phyloP scores from a whole-genome alignment of 257 asterid species.

The Nyctanthes arbortristis region DNA sequence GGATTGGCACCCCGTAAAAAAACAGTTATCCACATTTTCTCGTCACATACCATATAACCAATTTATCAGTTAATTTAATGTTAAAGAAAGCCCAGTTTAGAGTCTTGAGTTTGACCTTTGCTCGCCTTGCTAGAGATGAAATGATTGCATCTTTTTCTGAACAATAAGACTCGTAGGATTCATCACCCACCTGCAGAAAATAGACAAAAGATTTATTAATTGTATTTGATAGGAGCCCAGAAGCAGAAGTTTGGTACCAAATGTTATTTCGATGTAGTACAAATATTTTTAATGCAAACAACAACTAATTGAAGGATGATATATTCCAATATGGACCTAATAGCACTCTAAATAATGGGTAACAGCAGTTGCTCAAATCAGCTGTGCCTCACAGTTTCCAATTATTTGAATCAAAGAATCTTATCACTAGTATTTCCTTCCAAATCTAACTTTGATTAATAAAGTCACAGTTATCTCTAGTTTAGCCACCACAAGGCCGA shows the following conservation, averaged over 20 bases:
- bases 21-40: not conserved
- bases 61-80: not conserved
- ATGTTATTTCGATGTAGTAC: not conserved
- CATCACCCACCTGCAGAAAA: slow-evolving; percentile 80
- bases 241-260: not conserved
- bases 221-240: not conserved
- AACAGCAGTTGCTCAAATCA: not conserved
- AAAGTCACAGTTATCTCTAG: not conserved
- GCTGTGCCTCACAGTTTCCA: not conserved
- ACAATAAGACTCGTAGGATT: slow-evolving; percentile 73
- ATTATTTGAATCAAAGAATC: not conserved
- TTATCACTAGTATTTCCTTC: not conserved
- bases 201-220: not conserved
- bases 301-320: not conserved
- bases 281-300: not conserved
- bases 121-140: slow-evolving; percentile 85
- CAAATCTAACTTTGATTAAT: not conserved
- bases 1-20: not conserved
- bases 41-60: not conserved
- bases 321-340: not conserved
- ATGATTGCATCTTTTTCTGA: slow-evolving; percentile 83
- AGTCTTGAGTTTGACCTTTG: slow-evolving; percentile 80
- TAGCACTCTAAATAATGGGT: not conserved
- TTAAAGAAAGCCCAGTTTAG: slow-evolving; percentile 11
- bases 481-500: not conserved